Evolutionary conservation across 2,329 filamentous ascomycete species (phyloP), one percentile per base, ranked within the genome.

Genomic region (Byssothecium circinans): DNA sequence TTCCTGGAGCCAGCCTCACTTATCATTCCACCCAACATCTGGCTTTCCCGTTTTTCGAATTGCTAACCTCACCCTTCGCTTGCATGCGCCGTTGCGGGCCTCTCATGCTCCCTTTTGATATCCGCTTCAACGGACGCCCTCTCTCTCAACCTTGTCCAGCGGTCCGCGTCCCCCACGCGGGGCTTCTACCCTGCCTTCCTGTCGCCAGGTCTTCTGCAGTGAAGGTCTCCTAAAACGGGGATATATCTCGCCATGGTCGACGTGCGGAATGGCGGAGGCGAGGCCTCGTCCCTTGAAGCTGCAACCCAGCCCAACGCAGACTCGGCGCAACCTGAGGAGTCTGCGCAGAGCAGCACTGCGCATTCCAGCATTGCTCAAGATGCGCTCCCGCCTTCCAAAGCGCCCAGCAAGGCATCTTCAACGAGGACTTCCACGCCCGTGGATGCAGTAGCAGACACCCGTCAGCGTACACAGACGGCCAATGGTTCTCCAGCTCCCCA

Each of bases 101-200:
- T 56, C 59, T 55, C 54, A 70, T 70, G 64, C 62, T 62, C 58
- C 61, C 58, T 64, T n/a, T n/a, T 68, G 68, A 70, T 67, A 68
- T 63, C 58, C 62, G 50, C 52, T 53, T 47, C 57, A 41, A 56
- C 59, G 57, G 62, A 57, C 58, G 52, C 53, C 51, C 57, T 39
- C 15, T 8, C 36, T 52, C 45, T 57, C 54, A 60, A 52, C 58
- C 53, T 58, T 52, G 54, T 53, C 52, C 60, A 52, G 61, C 57
- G 54, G 55, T 56, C 53, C 56, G 47, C 56, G 54, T 53, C 53
- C 49, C 49, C 44, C 51, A 37, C 20, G 17, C 17, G 17, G 17
- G 19, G 17, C 20, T 25, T 39, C 36, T 25, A 27, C 19, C 20
- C 55, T 57, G 57, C 54, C 58, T 52, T 57, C 50, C 49, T 42